Evolutionary conservation across 106 monocot species (phyloP), one percentile per base, ranked within the genome.

Genomic region (Amphibolis antarctica): DNA sequence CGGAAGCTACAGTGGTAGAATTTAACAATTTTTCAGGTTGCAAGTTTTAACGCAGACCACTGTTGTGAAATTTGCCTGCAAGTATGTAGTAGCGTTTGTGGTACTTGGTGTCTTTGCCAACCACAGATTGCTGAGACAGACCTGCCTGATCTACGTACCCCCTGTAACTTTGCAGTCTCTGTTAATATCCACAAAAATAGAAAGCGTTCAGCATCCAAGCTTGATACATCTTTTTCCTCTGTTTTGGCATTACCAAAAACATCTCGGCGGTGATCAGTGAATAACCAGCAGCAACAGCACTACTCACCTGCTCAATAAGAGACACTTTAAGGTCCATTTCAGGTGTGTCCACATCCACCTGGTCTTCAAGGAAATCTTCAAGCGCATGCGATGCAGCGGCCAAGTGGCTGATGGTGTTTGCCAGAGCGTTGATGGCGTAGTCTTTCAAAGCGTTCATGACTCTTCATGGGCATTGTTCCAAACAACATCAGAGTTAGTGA

Each of bases 391-490:
- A 82, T 23, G 90, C 69, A 21, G 96, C 84, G 15, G 86, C 83
- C 67, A 98, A 80, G 76, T 98, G 96, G 74, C 90, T 84, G 30
- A 90, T 80, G 1, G 90, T 84, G 49, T 90, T 98, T 29, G 86
- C 90, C 24, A 98, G 75, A 44, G 96, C 96, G 69, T 90, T 82
- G 5, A 84, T 71, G 23, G 81, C 73, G 65, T 98, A 98, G 46
- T 98, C 96, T 70, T 90, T 98, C 76, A 98, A 79, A 46, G 77
- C 78, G 58, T 71, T 67, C 70, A 85, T 76, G 63, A 90, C 90
- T 68, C 96, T 98, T 65, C 45, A 68, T 56, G 27, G 61, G 56
- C 14, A 36, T 12, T 28, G 23, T 11, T 53, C 48, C 18, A 53
- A 5, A 62, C n/a, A n/a, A n/a, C n/a, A n/a, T n/a, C n/a, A n/a